Percentiles rank a stretch among this genome's conserved stretches.
Conservation (phyloP, 2,329 filamentous ascomycete genomes). For the Thelonectria discophora region DNA sequence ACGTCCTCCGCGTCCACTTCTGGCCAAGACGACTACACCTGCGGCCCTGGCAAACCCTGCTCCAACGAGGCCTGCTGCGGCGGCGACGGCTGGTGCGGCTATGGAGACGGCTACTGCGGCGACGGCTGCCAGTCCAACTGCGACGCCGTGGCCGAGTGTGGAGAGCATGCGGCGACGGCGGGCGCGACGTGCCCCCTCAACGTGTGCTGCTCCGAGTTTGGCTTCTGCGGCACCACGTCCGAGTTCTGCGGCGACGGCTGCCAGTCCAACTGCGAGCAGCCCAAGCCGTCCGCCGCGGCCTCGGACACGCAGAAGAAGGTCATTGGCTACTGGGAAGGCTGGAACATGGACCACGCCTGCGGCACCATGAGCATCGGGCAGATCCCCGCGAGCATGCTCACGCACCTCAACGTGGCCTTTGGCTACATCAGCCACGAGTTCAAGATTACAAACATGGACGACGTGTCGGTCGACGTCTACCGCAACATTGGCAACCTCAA, state of each 20-base stretch:
- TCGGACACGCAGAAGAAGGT: conserved; percentile 33
- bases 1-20: no score
- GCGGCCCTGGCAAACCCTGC: neutral
- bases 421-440: conserved; percentile 45
- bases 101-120: neutral
- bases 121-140: conserved; percentile 1
- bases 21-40: neutral
- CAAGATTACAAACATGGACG: conserved; percentile 43
- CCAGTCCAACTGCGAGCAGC: no score
- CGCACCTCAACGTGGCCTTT: conserved; percentile 47
- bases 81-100: neutral
- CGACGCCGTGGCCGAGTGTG: conserved; percentile 2
- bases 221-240: conserved; percentile 7
- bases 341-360: conserved; percentile 21
- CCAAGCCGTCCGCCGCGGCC: neutral
- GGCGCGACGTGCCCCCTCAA: conserved; percentile 47
- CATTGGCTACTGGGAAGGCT: conserved; percentile 48
- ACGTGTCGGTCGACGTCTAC: conserved; percentile 20
- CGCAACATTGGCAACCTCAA: conserved; percentile 45
- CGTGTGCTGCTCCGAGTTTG: conserved; percentile 41
- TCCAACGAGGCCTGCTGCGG: conserved; percentile 1
- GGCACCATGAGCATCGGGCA: conserved; percentile 11
- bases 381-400: conserved; percentile 34
- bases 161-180: conserved; percentile 29
- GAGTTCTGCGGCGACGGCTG: conserved; percentile 23